These are phyloP conservation scores for Thelephora ganbajun DNA, from an alignment of 768 basidiomycete species.

Conservation along the genomic window DNA sequence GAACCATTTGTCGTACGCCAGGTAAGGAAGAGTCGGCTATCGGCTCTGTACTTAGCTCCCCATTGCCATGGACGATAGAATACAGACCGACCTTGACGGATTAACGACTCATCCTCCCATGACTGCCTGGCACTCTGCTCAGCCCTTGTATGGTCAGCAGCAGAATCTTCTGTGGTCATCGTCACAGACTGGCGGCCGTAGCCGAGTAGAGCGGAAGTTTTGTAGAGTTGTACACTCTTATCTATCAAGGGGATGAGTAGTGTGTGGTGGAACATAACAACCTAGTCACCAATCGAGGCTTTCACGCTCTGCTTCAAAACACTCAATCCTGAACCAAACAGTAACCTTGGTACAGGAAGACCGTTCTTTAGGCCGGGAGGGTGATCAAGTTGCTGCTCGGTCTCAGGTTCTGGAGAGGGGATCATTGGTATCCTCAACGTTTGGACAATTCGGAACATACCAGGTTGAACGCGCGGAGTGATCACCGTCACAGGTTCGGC, in stretches of 20 bases:
- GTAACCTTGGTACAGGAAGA: not conserved
- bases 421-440: not conserved
- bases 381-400: too few species aligned
- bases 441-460: too few species aligned
- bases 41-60: not conserved
- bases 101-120: conserved; percentile 34
- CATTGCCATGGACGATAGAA: not conserved
- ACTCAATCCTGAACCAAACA: conserved; percentile 25
- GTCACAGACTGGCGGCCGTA: conserved; percentile 25
- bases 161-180: conserved; percentile 23
- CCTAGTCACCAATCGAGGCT: conserved; percentile 51
- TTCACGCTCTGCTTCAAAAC: conserved; percentile 59
- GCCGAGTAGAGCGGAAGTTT: conserved; percentile 40
- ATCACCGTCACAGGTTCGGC: too few species aligned
- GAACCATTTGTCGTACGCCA: conserved; percentile 36
- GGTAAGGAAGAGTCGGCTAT: conserved; percentile 38
- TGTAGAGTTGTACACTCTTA: conserved; percentile 55
- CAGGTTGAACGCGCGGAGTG: too few species aligned
- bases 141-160: conserved; percentile 14
- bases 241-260: conserved; percentile 22
- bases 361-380: not conserved
- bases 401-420: too few species aligned
- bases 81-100: conserved; percentile 27
- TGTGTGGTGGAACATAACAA: not conserved
- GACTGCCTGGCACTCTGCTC: conserved; percentile 21